These are phyloP conservation scores for Russula brevipes DNA, from an alignment of 768 basidiomycete genomes.

Conservation along the genomic window DNA sequence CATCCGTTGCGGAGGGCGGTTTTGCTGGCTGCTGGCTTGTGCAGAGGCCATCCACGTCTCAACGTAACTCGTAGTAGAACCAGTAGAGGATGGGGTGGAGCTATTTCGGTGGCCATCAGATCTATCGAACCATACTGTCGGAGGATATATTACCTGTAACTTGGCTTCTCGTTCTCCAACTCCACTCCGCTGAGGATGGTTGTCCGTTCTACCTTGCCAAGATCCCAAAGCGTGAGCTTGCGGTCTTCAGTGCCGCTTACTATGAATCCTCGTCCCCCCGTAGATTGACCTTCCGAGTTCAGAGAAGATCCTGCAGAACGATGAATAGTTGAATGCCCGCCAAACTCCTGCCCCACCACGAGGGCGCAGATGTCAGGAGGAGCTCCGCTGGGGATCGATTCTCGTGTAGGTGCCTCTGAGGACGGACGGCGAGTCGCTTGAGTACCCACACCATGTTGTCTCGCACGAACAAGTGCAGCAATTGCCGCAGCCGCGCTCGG, in stretches of 20 bases:
- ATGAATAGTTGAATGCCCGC: slow-evolving; percentile 50
- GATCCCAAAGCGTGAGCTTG: slow-evolving; percentile 83
- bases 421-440: slow-evolving; percentile 24
- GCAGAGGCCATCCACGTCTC: slow-evolving; percentile 56
- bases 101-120: slow-evolving; percentile 26
- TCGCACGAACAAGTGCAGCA: slow-evolving; percentile 70
- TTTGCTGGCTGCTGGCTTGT: slow-evolving; percentile 45
- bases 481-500: slow-evolving; percentile 67
- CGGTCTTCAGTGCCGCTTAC: slow-evolving; percentile 89
- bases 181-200: slow-evolving; percentile 75
- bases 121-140: background rate
- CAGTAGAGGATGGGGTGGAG: slow-evolving; percentile 36
- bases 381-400: slow-evolving; percentile 38
- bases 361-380: slow-evolving; percentile 66
- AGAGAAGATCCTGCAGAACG: slow-evolving; percentile 28
- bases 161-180: slow-evolving; percentile 66
- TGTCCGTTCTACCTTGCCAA: slow-evolving; percentile 66
- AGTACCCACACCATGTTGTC: slow-evolving; percentile 39
- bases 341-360: slow-evolving; percentile 71
- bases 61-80: slow-evolving; percentile 48
- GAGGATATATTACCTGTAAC: slow-evolving; percentile 57
- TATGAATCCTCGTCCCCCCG: slow-evolving; percentile 56
- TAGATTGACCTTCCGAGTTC: slow-evolving; percentile 16
- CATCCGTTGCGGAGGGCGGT: slow-evolving; percentile 68
- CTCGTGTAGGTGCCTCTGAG: slow-evolving; percentile 30